A percentile compares a stretch with the other conserved stretches of the same genome.
phyloP scores from a whole-genome alignment of 176 grass and related monocot species.

The Bothriochloa decipiens region DNA sequence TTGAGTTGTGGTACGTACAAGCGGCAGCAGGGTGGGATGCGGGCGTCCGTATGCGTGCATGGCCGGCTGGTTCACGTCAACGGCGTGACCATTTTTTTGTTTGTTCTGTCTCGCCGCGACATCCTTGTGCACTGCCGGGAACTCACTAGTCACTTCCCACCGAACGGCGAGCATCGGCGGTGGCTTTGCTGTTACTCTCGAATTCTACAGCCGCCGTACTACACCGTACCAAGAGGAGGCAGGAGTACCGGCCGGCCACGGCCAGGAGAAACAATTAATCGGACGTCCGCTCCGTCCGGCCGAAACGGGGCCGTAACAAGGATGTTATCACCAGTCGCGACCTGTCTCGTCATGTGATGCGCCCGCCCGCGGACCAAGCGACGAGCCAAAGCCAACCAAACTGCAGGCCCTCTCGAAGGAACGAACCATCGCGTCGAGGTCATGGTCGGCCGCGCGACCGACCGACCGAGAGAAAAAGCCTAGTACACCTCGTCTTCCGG shows the following conservation, averaged over 20 bases:
- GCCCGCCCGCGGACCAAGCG: neutral
- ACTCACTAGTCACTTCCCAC: too few relatives aligned
- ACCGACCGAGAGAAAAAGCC: neutral
- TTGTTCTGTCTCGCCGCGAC: neutral
- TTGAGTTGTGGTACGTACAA: neutral
- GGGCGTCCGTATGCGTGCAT: neutral
- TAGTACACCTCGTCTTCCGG: too few relatives aligned
- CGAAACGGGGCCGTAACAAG: neutral
- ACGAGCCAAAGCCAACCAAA: neutral
- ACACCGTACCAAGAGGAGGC: too few relatives aligned
- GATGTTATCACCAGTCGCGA: neutral
- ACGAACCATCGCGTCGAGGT: conserved; percentile 9
- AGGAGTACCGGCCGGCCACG: too few relatives aligned
- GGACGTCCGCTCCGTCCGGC: neutral
- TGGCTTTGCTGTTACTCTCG: neutral
- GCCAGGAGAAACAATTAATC: neutral
- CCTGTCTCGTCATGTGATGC: neutral
- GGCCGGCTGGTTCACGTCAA: too few relatives aligned
- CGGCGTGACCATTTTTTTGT: neutral
- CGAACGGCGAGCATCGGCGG: too few relatives aligned
- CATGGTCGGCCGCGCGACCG: neutral
- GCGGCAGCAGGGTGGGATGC: neutral
- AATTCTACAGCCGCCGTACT: neutral
- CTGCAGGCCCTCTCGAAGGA: neutral
- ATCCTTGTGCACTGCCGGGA: neutral